Evolutionary conservation across 345 rosid genomes (phyloP), one percentile per base, ranked within the genome.

Genomic region (Populus alba): DNA sequence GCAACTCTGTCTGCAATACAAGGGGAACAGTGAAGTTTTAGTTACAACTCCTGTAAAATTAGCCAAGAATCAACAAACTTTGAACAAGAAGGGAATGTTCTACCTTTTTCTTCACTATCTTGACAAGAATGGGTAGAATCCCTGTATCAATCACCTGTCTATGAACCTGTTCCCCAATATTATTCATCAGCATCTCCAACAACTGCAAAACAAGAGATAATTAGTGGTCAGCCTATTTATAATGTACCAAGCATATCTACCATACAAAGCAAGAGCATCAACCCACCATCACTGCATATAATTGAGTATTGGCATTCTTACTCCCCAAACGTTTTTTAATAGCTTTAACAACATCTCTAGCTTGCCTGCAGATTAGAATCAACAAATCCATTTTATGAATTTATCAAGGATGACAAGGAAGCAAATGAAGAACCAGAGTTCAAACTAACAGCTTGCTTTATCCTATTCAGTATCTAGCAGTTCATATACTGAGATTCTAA

Each of bases 41-140:
- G 69, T 73, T 1, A 78, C 69, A 57, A 75, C 47, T 25, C 45
- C 45, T 15, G 12, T 16, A 66, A 84, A 81, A 78, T 66, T 71
- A 70, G 69, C 63, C 23, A 83, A 68, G 75, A 71, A 76, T 41
- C 47, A 43, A 43, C 47, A 66, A 79, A 81, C 29, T 78, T 73
- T 77, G 55, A 37, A 6, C 16, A 68, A 65, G 67, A 17, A 55
- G 55, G 1, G 65, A 78, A 47, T 38, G 11, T 0, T 53, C 8
- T 78, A 95, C 99, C 94, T 95, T 95, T 90, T 90, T 93, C 93
- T 93, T 95, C 65, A 88, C 98, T 78, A 95, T 92, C 91, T 92
- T 95, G 80, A 90, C 92, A 80, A 95, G 98, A 79, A 89, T 77
- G 66, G 92, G 87, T 73, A 95, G 91, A 79, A 95, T 73, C 74